Percentiles rank a stretch among this genome's conserved stretches.
Evolutionary conservation across 768 basidiomycete genomes (phyloP).

Genomic region (Austroboletus eburneus): DNA sequence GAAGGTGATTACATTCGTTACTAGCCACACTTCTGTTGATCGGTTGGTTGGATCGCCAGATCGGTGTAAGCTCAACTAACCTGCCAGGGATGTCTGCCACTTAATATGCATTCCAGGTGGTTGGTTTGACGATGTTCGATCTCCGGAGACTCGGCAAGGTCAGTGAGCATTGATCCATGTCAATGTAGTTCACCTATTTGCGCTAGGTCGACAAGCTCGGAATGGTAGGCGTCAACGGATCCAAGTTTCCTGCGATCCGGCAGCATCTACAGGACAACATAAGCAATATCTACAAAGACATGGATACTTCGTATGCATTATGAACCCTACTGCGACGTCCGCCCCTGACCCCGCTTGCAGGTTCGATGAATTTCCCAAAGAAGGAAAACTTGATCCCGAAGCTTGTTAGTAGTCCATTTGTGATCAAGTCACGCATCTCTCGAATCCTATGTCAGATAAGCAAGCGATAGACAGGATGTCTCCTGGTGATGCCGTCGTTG

Average conservation of each 20-base stretch:
- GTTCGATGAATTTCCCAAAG: constrained; percentile 78
- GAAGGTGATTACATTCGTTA: constrained; percentile 50
- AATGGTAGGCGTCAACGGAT: constrained; percentile 89
- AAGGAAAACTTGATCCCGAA: constrained; percentile 62
- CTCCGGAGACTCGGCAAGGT: constrained; percentile 80
- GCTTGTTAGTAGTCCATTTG: constrained; percentile 59
- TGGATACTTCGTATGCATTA: constrained; percentile 69
- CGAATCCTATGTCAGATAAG: constrained; percentile 54
- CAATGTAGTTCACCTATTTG: constrained; percentile 8
- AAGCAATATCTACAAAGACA: constrained; percentile 76
- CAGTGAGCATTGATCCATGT: constrained; percentile 17
- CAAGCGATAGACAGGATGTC: constrained; percentile 71
- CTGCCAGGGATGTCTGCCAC: constrained; percentile 1
- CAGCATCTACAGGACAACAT: constrained; percentile 81
- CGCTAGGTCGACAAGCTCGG: constrained; percentile 62
- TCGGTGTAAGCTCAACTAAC: constrained; percentile 49
- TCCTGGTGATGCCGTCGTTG: constrained; percentile 84
- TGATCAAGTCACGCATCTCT: constrained; percentile 2
- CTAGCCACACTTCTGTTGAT: neutral
- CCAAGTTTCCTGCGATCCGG: constrained; percentile 83
- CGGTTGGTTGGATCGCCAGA: constrained; percentile 36
- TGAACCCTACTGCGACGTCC: neutral
- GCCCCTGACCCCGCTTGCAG: constrained; percentile 32
- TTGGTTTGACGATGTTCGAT: constrained; percentile 87
- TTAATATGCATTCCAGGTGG: constrained; percentile 51